These are phyloP conservation scores for Citrus trifoliata DNA, from an alignment of 345 rosid genomes.

Conservation along the genomic window DNA sequence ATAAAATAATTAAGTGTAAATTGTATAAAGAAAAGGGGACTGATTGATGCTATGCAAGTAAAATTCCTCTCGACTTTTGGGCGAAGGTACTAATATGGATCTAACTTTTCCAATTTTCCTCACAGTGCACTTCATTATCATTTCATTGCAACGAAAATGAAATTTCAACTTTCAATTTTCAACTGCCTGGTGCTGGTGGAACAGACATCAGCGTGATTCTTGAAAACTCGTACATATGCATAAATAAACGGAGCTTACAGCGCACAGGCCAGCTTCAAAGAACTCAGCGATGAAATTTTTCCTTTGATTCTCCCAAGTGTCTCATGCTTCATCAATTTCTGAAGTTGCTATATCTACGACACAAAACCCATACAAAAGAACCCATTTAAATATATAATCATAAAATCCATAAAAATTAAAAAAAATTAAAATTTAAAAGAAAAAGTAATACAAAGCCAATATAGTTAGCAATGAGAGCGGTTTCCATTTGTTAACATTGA, in stretches of 20 bases:
- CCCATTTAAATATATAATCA: neutral
- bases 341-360: constrained; percentile 53
- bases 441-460: constrained; percentile 57
- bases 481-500: constrained; percentile 69
- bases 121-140: too few species aligned
- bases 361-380: neutral
- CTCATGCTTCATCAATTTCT: constrained; percentile 54
- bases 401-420: neutral
- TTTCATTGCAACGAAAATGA: too few species aligned
- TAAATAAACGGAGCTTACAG: constrained; percentile 28
- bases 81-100: too few species aligned
- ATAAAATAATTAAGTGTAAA: too few species aligned
- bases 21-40: too few species aligned
- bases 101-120: too few species aligned
- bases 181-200: too few species aligned
- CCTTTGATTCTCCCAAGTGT: constrained; percentile 78
- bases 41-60: too few species aligned
- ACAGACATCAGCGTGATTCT: too few species aligned
- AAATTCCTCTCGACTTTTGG: too few species aligned
- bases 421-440: neutral
- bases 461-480: constrained; percentile 63
- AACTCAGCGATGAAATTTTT: constrained; percentile 65
- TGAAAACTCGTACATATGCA: too few species aligned
- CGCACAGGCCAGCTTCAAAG: constrained; percentile 77
- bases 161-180: too few species aligned